A percentile compares a stretch with the other conserved stretches of the same genome.
These are phyloP conservation scores for Ramaria rubella DNA, from an alignment of 768 basidiomycete species.

Conservation along the genomic window DNA sequence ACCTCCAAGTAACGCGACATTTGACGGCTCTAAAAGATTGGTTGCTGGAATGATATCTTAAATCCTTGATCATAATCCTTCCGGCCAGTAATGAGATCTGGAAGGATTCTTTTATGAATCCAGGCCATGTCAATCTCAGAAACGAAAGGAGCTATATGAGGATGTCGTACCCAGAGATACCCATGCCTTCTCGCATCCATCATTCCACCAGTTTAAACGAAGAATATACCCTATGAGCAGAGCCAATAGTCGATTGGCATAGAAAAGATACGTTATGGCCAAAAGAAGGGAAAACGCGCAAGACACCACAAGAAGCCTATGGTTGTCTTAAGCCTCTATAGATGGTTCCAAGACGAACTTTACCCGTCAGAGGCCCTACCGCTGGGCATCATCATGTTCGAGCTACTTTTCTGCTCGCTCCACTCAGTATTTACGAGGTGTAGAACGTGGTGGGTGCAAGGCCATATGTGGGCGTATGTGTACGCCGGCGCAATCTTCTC, in stretches of 20 bases:
- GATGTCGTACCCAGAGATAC: conserved; percentile 72
- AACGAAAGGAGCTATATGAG: conserved; percentile 36
- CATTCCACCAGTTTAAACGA: conserved; percentile 73
- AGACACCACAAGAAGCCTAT: conserved; percentile 46
- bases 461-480: too few species aligned
- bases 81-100: conserved; percentile 88
- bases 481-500: too few species aligned
- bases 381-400: too few species aligned
- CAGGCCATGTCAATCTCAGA: not conserved
- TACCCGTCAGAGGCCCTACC: too few species aligned
- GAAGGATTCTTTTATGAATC: conserved; percentile 57
- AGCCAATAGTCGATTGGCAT: conserved; percentile 82
- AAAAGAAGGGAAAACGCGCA: conserved; percentile 51
- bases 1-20: conserved; percentile 86
- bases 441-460: too few species aligned
- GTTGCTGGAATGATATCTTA: conserved; percentile 88
- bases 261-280: conserved; percentile 76
- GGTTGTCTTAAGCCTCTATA: too few species aligned
- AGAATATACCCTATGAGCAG: conserved; percentile 57
- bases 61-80: conserved; percentile 79
- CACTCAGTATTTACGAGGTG: too few species aligned
- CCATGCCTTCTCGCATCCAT: conserved; percentile 44
- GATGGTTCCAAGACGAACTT: too few species aligned
- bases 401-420: too few species aligned
- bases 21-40: conserved; percentile 81